Percentiles rank a stretch among this genome's conserved stretches.
Evolutionary conservation across 78 protist genomes (phyloP).

Genomic region (Tieghemostelium lacteum): DNA sequence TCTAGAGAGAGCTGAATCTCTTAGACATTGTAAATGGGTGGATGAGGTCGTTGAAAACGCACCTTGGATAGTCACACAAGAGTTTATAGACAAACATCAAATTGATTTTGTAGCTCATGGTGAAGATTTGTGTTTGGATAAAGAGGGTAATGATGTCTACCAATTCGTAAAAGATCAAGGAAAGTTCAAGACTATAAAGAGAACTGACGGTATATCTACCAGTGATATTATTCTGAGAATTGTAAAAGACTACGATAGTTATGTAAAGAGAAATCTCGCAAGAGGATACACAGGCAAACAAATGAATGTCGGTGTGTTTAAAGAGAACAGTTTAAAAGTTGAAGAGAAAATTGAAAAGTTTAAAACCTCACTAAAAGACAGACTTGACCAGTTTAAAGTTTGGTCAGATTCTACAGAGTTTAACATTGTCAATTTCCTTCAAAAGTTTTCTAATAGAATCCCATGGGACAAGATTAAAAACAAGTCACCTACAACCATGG

Average conservation of each 20-base stretch:
- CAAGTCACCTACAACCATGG: no score
- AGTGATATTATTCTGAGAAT: slow-evolving; percentile 84
- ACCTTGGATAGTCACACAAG: slow-evolving; percentile 87
- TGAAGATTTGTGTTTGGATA: slow-evolving; percentile 78
- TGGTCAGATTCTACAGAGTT: slow-evolving; percentile 34
- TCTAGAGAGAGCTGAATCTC: slow-evolving; percentile 82
- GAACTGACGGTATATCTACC: slow-evolving; percentile 87
- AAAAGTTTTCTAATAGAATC: slow-evolving; percentile 16
- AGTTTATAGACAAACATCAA: slow-evolving; percentile 80
- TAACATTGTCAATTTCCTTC: not conserved
- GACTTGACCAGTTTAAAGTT: slow-evolving; percentile 11
- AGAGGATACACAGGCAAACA: slow-evolving; percentile 87
- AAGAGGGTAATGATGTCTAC: slow-evolving; percentile 84
- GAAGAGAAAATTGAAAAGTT: slow-evolving; percentile 63
- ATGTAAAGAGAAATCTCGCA: slow-evolving; percentile 80
- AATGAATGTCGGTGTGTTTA: slow-evolving; percentile 81
- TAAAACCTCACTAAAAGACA: slow-evolving; percentile 6
- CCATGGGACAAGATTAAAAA: not conserved
- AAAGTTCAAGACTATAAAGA: slow-evolving; percentile 76
- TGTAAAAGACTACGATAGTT: slow-evolving; percentile 78
- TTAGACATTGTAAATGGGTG: slow-evolving; percentile 87
- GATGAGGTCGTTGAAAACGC: slow-evolving; percentile 88
- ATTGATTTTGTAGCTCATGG: slow-evolving; percentile 88
- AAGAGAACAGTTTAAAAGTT: slow-evolving; percentile 52
- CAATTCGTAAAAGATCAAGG: slow-evolving; percentile 82